These are phyloP conservation scores for Entophlyctis luteolus DNA, from an alignment of 192 early-diverging fungal genomes.

Conservation along the genomic window DNA sequence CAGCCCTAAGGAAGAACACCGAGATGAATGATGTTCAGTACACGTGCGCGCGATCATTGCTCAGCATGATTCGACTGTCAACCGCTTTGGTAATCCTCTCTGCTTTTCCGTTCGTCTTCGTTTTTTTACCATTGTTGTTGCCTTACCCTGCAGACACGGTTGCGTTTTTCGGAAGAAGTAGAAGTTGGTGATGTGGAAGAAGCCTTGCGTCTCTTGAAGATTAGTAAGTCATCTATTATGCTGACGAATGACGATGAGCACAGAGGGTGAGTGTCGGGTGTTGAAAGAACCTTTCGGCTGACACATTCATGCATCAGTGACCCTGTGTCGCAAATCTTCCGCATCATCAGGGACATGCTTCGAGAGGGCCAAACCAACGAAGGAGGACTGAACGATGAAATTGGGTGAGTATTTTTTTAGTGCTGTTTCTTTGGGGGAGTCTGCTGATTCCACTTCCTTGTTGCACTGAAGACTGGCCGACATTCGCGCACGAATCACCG, in stretches of 20 bases:
- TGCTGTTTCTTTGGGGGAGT: not conserved
- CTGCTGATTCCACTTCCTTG: not conserved
- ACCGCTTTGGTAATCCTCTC: constrained; percentile 55
- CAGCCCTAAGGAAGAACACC: not conserved
- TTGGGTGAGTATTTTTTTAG: constrained; percentile 43
- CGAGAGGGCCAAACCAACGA: constrained; percentile 42
- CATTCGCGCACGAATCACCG: constrained; percentile 65
- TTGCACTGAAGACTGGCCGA: constrained; percentile 51
- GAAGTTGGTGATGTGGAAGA: constrained; percentile 77
- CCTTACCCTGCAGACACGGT: constrained; percentile 76
- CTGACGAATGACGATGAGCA: constrained; percentile 55
- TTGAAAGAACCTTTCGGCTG: constrained; percentile 4
- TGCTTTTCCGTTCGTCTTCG: not conserved
- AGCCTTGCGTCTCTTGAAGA: constrained; percentile 81
- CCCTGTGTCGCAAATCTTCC: constrained; percentile 64
- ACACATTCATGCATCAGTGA: constrained; percentile 46
- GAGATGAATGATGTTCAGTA: constrained; percentile 64
- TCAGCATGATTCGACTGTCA: constrained; percentile 80
- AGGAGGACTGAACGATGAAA: constrained; percentile 41
- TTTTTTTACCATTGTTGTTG: too few relatives aligned
- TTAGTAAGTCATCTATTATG: constrained; percentile 80
- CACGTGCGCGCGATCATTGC: constrained; percentile 77
- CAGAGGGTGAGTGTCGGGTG: too few relatives aligned
- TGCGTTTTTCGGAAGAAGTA: constrained; percentile 68
- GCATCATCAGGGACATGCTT: constrained; percentile 72